Evolutionary conservation across 495 filamentous ascomycete species (phyloP), one percentile per base, ranked within the genome.

Genomic region (Aspergillus asperescens): DNA sequence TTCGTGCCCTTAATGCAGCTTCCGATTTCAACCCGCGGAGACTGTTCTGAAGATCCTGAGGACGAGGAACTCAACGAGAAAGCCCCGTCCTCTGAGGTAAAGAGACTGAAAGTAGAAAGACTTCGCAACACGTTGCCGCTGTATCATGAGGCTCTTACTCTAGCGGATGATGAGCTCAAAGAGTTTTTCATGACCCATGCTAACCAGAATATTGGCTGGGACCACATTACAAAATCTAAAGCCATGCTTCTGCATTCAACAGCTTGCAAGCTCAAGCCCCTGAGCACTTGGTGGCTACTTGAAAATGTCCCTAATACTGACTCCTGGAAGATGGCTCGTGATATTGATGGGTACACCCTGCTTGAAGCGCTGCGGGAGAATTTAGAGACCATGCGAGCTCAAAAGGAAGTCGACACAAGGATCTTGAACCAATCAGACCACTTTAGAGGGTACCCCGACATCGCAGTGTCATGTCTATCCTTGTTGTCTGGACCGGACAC

Each of bases 341-440:
- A 67, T 58, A 56, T 65, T 52, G 23, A 63, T 32, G 60, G 62
- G 42, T 54, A 65, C 37, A 69, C 58, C 27, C 64, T 56, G 15
- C 56, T 65, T 15, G 62, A 67, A 49, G 52, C 49, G 27, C 43
- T 63, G 34, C 45, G 53, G 47, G 52, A 56, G 34, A 47, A 43
- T 10, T 48, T 67, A 43, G 62, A 65, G 47, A 50, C 28, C 28
- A 38, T 54, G 32, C 52, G 60, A 59, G 57, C 48, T 19, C 44
- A 41, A 51, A 51, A 50, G 43, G 13, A 50, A 52, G 5, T 31
- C 24, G 38, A 22, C 8, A 29, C 44, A 34, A 47, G 53, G 42
- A 7, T 39, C 42, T 34, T 54, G 40, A 34, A 61, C 19, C 9
- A 57, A 60, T 60, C 59, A 47, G 64, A 64, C 37, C 37, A 58